Conservation (phyloP, 2,329 filamentous ascomycete genomes). For the Pseudopyricularia cyperi region DNA sequence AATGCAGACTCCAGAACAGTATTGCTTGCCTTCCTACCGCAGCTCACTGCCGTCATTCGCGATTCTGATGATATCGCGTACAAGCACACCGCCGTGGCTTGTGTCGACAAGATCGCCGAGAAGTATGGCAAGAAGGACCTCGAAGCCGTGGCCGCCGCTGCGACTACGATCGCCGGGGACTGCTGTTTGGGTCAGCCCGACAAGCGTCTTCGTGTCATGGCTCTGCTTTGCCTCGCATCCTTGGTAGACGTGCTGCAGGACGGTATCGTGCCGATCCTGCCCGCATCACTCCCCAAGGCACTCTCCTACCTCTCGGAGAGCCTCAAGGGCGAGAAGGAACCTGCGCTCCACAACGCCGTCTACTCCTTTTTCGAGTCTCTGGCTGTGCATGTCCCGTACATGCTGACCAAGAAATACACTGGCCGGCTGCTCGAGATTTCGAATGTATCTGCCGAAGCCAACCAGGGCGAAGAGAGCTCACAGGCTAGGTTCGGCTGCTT, state of each 20-base stretch:
- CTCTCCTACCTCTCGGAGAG: slow-evolving; percentile 59
- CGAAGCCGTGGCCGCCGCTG: slow-evolving; percentile 61
- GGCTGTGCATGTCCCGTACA: slow-evolving; percentile 75
- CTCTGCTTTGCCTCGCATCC: slow-evolving; percentile 79
- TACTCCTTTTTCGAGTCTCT: slow-evolving; percentile 71
- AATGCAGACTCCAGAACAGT: slow-evolving; percentile 45
- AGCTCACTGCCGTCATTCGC: slow-evolving; percentile 63
- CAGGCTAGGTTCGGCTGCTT: slow-evolving; percentile 57
- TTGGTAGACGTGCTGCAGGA: slow-evolving; percentile 81
- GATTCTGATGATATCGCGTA: slow-evolving; percentile 60
- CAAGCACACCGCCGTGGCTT: slow-evolving; percentile 76
- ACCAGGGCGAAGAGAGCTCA: slow-evolving; percentile 47
- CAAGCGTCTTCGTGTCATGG: slow-evolving; percentile 62
- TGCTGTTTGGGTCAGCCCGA: slow-evolving; percentile 66
- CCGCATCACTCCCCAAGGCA: slow-evolving; percentile 58
- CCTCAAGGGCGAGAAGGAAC: slow-evolving; percentile 36
- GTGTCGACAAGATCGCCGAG: slow-evolving; percentile 84
- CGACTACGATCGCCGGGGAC: slow-evolving; percentile 61
- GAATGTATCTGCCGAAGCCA: slow-evolving; percentile 53
- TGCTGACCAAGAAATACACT: slow-evolving; percentile 67
- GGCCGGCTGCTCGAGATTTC: slow-evolving; percentile 60
- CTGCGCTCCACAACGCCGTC: slow-evolving; percentile 65
- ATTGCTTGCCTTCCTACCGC: slow-evolving; percentile 67
- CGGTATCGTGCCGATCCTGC: slow-evolving; percentile 71
- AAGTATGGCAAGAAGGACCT: slow-evolving; percentile 91